Conservation (phyloP, 257 asterid species). For the Solanum verrucosum region DNA sequence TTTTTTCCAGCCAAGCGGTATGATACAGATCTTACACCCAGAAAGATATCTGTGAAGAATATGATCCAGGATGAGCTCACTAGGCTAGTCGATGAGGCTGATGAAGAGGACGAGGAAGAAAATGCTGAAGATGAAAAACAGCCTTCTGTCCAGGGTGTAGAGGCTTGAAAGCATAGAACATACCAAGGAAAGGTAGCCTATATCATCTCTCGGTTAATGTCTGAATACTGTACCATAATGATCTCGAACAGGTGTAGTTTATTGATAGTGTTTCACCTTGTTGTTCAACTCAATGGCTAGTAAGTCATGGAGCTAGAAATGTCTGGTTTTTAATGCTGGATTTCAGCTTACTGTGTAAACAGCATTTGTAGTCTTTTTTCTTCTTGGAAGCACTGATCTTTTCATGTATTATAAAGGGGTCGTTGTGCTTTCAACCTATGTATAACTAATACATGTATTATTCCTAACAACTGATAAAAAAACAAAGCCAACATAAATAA, state of each 20-base stretch:
- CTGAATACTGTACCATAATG: not conserved
- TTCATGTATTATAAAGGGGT: not conserved
- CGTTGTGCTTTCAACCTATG: not conserved
- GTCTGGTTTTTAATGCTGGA: not conserved
- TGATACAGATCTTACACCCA: slow-evolving; percentile 36
- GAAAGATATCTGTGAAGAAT: slow-evolving; percentile 50
- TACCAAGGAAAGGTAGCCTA: not conserved
- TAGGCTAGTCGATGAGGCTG: slow-evolving; percentile 59
- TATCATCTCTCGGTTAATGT: not conserved
- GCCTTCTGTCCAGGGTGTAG: slow-evolving; percentile 29
- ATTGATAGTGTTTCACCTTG: not conserved
- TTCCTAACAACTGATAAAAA: not conserved
- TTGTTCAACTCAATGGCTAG: not conserved
- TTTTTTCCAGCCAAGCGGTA: slow-evolving; percentile 40
- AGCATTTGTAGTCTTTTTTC: not conserved
- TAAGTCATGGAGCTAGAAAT: not conserved
- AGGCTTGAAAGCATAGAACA: slow-evolving; percentile 22
- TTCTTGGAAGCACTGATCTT: not conserved
- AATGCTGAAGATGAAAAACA: slow-evolving; percentile 23
- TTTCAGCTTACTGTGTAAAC: not conserved
- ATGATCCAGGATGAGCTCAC: slow-evolving; percentile 94
- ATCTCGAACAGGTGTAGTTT: not conserved
- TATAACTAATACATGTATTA: not conserved
- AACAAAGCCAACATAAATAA: not conserved
- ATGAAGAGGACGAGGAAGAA: slow-evolving; percentile 44